A percentile compares a stretch with the other conserved stretches of the same genome.
These are phyloP conservation scores for Corylus americana DNA, from an alignment of 306 rosid genomes.

Conservation along the genomic window DNA sequence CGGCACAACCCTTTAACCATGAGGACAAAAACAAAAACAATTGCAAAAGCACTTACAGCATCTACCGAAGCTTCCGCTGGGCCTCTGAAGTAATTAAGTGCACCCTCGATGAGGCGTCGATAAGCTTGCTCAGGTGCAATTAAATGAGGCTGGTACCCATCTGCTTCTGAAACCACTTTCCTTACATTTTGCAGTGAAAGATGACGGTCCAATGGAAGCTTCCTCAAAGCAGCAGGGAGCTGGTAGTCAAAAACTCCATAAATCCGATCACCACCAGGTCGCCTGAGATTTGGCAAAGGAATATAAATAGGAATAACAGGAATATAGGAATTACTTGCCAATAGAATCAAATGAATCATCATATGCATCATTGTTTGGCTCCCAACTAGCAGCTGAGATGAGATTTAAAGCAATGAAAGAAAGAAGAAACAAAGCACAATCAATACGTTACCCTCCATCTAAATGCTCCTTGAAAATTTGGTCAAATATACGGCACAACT, in stretches of 20 bases:
- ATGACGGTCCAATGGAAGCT: constrained; percentile 52
- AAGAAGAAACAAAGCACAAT: constrained; percentile 1
- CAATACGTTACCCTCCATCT: constrained; percentile 44
- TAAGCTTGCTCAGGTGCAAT: constrained; percentile 62
- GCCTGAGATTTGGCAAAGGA: constrained; percentile 33
- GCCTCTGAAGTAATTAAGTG: constrained; percentile 48
- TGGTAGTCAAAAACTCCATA: constrained; percentile 50
- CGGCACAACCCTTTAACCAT: not conserved
- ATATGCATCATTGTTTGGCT: not conserved
- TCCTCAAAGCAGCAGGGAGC: constrained; percentile 53
- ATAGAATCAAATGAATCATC: not conserved
- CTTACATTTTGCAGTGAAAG: constrained; percentile 49
- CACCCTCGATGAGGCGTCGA: constrained; percentile 52
- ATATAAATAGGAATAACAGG: not conserved
- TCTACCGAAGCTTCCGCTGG: constrained; percentile 61
- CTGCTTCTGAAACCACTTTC: constrained; percentile 53
- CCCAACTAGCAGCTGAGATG: not conserved
- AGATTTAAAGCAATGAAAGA: constrained; percentile 1
- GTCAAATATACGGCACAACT: constrained; percentile 54
- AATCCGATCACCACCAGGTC: constrained; percentile 57
- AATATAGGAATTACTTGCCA: not conserved
- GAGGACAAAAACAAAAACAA: not conserved
- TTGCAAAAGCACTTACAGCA: constrained; percentile 34
- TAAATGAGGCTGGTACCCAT: constrained; percentile 64
- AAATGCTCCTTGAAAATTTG: constrained; percentile 54